Conservation (phyloP, 805 yeast genomes). For the Barnettozyma wickerhamii region DNA sequence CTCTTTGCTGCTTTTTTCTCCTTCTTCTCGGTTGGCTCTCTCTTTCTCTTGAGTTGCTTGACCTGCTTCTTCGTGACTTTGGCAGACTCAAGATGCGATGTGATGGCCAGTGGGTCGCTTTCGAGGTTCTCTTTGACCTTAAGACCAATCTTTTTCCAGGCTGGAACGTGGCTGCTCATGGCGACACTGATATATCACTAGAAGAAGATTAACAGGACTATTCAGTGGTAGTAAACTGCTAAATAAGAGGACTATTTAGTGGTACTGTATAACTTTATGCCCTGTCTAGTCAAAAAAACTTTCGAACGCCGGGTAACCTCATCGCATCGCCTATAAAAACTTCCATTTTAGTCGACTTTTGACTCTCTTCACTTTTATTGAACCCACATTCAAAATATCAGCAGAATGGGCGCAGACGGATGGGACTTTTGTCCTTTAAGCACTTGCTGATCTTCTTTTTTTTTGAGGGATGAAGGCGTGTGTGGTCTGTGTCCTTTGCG, state of each 20-base stretch:
- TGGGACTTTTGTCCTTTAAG: background rate
- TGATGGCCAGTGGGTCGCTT: conserved; percentile 40
- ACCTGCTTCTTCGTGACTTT: conserved; percentile 38
- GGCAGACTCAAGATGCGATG: conserved; percentile 41
- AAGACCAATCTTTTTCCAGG: conserved; percentile 79
- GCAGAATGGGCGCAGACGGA: conserved; percentile 14
- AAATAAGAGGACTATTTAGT: background rate
- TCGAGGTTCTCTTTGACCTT: conserved; percentile 46
- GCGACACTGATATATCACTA: too few relatives aligned
- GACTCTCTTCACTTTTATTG: background rate
- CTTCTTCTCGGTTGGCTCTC: conserved; percentile 10
- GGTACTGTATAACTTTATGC: background rate
- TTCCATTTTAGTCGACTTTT: background rate
- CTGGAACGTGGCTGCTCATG: conserved; percentile 47
- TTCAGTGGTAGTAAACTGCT: too few relatives aligned
- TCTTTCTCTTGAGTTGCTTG: conserved; percentile 32
- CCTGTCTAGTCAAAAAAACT: background rate
- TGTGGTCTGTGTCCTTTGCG: conserved; percentile 17
- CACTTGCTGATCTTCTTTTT: background rate
- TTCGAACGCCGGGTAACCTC: conserved; percentile 3
- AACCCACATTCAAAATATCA: conserved; percentile 22
- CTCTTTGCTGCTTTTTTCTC: conserved; percentile 63
- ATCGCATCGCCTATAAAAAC: background rate
- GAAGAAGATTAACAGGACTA: too few relatives aligned
- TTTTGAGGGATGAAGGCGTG: background rate